A percentile compares a stretch with the other conserved stretches of the same genome.
phyloP scores from a whole-genome alignment of 805 yeast genomes.

The Candida chilensis region DNA sequence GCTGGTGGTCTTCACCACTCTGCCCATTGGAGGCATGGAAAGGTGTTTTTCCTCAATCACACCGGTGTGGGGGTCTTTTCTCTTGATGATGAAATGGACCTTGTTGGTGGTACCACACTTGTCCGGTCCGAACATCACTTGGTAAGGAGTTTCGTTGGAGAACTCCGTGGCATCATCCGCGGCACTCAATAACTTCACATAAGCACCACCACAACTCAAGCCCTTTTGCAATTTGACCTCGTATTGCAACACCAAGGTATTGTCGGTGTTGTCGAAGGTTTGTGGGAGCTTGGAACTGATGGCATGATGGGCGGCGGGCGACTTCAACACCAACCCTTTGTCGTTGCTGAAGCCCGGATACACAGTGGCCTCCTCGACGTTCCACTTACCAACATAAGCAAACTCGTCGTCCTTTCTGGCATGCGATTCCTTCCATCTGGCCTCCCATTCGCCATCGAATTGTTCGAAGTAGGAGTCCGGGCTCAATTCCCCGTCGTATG shows the following conservation, averaged over 20 bases:
- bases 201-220: slow-evolving; percentile 83
- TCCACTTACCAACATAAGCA: slow-evolving; percentile 70
- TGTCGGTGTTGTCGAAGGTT: slow-evolving; percentile 49
- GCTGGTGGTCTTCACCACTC: slow-evolving; percentile 44
- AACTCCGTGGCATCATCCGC: slow-evolving; percentile 37
- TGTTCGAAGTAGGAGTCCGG: slow-evolving; percentile 56
- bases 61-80: slow-evolving; percentile 45
- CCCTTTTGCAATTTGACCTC: slow-evolving; percentile 82
- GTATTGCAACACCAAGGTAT: slow-evolving; percentile 76
- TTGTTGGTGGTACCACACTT: slow-evolving; percentile 75
- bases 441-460: slow-evolving; percentile 32
- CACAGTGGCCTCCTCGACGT: slow-evolving; percentile 49
- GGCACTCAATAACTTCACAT: slow-evolving; percentile 59
- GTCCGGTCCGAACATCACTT: slow-evolving; percentile 93
- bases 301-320: slow-evolving; percentile 76
- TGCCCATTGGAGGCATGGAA: slow-evolving; percentile 57
- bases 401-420: slow-evolving; percentile 43
- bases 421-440: slow-evolving; percentile 54
- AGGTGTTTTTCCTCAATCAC: slow-evolving; percentile 64
- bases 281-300: slow-evolving; percentile 54
- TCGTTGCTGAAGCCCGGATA: slow-evolving; percentile 58
- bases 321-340: slow-evolving; percentile 66
- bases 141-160: slow-evolving; percentile 62
- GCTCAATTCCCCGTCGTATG: slow-evolving; percentile 24
- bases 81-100: slow-evolving; percentile 66